phyloP scores from a whole-genome alignment of 2,329 filamentous ascomycete genomes.

The Cephalotrichum gorgonifer region DNA sequence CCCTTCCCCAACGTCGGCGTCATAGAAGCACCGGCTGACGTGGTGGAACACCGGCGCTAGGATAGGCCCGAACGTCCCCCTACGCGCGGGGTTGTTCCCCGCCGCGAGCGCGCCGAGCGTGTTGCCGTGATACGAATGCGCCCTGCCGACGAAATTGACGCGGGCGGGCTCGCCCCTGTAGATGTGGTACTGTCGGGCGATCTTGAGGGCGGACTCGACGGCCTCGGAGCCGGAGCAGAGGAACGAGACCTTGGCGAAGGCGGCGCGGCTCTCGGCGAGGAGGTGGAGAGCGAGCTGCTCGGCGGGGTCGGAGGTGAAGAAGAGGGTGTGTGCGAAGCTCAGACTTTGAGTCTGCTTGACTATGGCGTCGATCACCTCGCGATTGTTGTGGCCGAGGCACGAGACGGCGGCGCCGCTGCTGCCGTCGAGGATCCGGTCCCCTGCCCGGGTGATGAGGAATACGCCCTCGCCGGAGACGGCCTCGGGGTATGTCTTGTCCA shows the following conservation, averaged over 20 bases:
- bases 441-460: constrained; percentile 16
- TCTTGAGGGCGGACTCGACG: constrained; percentile 35
- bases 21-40: constrained; percentile 16
- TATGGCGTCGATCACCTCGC: constrained; percentile 44
- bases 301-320: constrained; percentile 14
- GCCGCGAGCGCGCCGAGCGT: constrained; percentile 34
- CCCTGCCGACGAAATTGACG: constrained; percentile 29
- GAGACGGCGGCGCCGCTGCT: constrained; percentile 59
- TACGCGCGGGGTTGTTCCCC: constrained; percentile 17
- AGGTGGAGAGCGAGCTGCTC: constrained; percentile 18
- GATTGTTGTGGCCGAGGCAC: constrained; percentile 51
- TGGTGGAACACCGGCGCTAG: constrained; percentile 14
- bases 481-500: constrained; percentile 6
- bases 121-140: constrained; percentile 38
- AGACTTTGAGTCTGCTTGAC: constrained; percentile 37
- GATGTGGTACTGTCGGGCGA: constrained; percentile 35
- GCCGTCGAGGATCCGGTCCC: constrained; percentile 50
- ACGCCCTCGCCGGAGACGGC: constrained; percentile 8
- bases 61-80: constrained; percentile 16
- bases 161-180: constrained; percentile 26
- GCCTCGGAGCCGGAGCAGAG: constrained; percentile 27
- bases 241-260: constrained; percentile 25
- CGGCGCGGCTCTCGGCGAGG: constrained; percentile 11
- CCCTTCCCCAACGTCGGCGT: constrained; percentile 8
- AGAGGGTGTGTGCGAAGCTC: constrained; percentile 16